Conservation (phyloP, 225 moss, liverwort and hornwort species). For the Physcomitrellopsis africana region DNA sequence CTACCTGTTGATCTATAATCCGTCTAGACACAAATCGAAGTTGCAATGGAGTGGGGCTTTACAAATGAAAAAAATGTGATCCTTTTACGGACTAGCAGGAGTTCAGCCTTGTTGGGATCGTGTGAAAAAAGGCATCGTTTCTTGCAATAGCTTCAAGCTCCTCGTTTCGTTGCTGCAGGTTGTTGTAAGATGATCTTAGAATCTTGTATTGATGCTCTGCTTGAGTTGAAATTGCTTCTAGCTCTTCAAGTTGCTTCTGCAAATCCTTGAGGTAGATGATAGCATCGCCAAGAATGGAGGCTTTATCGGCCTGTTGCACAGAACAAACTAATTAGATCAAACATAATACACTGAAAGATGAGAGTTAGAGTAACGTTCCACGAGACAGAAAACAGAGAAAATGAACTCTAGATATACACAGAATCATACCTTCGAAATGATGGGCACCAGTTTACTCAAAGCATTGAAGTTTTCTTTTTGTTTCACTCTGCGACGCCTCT, state of each 20-base stretch:
- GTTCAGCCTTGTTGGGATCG: not conserved
- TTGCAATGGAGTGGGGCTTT: not conserved
- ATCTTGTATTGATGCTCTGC: conserved; percentile 19
- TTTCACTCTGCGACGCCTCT: conserved; percentile 62
- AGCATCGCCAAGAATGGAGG: conserved; percentile 76
- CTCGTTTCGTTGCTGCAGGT: conserved; percentile 39
- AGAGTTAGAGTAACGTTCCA: too few species aligned
- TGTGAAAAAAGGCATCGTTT: not conserved
- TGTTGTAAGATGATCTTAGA: conserved; percentile 25
- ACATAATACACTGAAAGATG: too few species aligned
- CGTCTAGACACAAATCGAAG: not conserved
- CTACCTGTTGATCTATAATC: not conserved
- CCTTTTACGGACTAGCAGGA: not conserved
- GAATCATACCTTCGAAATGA: conserved; percentile 69
- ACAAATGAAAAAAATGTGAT: not conserved
- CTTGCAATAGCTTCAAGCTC: conserved; percentile 28
- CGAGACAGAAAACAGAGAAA: too few species aligned
- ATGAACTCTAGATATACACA: too few species aligned
- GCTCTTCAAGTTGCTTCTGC: conserved; percentile 29
- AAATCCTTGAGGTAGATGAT: conserved; percentile 64
- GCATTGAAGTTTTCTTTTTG: conserved; percentile 74
- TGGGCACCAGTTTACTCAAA: conserved; percentile 70
- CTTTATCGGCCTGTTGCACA: conserved; percentile 70
- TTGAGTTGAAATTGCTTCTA: conserved; percentile 31
- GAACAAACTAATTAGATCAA: too few species aligned